Conservation (phyloP, 164 flowering plant genomes). For the grape (Vitis vinifera) region ASM3070453v1 NC_081811.1:4704001-4704500, state of each 20-base stretch:
- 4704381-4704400: constrained; percentile 83
- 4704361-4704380: constrained; percentile 45
- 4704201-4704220: constrained; percentile 77
- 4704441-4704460: not conserved
- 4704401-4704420: constrained; percentile 67
- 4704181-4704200: constrained; percentile 22
- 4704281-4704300: constrained; percentile 3
- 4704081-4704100: no score
- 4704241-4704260: constrained; percentile 81
- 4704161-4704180: not conserved
- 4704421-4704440: not conserved
- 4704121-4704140: not conserved
- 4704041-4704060: no score
- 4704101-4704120: not conserved
- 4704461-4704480: not conserved
- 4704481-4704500: not conserved
- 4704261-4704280: constrained; percentile 28
- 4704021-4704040: no score
- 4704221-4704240: constrained; percentile 72
- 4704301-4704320: not conserved
- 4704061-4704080: no score
- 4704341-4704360: not conserved
- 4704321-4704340: not conserved
- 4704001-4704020: not conserved
- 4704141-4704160: not conserved